Conservation (phyloP, 108 stramenopile genomes). For the Nitzschia palea region DNA sequence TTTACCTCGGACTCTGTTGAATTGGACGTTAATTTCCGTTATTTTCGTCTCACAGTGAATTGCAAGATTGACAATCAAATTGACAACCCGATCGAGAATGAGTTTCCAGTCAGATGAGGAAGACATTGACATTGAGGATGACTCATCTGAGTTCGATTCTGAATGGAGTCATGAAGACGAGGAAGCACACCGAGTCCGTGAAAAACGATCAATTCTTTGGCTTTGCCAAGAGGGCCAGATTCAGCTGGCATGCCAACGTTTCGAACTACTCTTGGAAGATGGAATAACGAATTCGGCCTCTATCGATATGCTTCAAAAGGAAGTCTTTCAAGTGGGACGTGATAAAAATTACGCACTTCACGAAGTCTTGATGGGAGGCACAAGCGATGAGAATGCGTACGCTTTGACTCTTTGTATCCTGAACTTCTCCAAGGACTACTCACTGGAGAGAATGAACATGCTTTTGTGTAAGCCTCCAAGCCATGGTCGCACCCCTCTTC, state of each 20-base stretch:
- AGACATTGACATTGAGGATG: constrained; percentile 1
- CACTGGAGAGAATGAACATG: neutral
- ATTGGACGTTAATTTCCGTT: too few species aligned
- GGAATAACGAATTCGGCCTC: neutral
- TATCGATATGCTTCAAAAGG: constrained; percentile 1
- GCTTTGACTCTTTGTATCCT: constrained; percentile 8
- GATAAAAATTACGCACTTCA: constrained; percentile 25
- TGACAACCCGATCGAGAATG: too few species aligned
- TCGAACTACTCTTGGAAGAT: constrained; percentile 10
- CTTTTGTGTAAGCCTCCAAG: constrained; percentile 14
- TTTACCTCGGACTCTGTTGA: too few species aligned
- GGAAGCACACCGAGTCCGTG: neutral
- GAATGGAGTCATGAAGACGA: constrained; percentile 4
- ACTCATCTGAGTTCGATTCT: neutral
- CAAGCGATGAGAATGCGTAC: constrained; percentile 10
- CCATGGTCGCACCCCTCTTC: constrained; percentile 26
- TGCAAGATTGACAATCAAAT: too few species aligned
- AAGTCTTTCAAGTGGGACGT: constrained; percentile 23
- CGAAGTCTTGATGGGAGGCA: constrained; percentile 33
- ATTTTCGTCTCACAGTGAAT: too few species aligned
- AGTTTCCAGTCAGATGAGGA: too few species aligned
- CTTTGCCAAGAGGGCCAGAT: constrained; percentile 40
- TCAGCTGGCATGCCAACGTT: constrained; percentile 17
- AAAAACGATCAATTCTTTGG: constrained; percentile 14
- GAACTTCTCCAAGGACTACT: neutral